phyloP scores from a whole-genome alignment of 495 filamentous ascomycete genomes.

The Niebla homalea region DNA sequence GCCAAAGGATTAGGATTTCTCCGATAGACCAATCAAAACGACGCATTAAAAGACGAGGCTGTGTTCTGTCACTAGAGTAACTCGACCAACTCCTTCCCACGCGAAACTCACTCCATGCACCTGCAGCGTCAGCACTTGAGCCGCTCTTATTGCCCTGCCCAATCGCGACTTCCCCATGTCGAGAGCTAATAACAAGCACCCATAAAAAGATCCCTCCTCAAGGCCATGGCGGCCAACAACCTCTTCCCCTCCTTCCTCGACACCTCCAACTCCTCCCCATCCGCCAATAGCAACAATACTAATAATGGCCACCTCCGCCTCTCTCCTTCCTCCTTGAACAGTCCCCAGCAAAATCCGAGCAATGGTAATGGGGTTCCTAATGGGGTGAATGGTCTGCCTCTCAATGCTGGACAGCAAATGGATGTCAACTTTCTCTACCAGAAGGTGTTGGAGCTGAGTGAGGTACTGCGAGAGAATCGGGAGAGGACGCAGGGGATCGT shows the following conservation, averaged over 20 bases:
- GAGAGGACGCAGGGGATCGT: conserved; percentile 64
- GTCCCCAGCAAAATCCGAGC: conserved; percentile 28
- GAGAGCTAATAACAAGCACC: too few species aligned
- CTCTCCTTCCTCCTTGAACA: conserved; percentile 15
- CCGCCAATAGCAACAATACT: background rate
- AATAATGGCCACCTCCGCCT: conserved; percentile 11
- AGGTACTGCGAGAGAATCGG: conserved; percentile 63
- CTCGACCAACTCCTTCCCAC: too few species aligned
- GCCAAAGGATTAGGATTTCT: too few species aligned
- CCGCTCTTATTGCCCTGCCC: too few species aligned
- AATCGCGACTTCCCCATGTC: too few species aligned
- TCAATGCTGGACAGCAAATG: conserved; percentile 72
- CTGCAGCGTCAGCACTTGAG: too few species aligned
- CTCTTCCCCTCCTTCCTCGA: conserved; percentile 19
- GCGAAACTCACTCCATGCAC: background rate
- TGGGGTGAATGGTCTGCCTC: conserved; percentile 45
- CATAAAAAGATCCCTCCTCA: too few species aligned
- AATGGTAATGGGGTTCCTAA: conserved; percentile 34
- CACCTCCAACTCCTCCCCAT: conserved; percentile 8
- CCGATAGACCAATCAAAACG: too few species aligned
- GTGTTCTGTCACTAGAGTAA: too few species aligned
- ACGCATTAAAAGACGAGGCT: too few species aligned
- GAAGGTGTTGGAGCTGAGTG: conserved; percentile 69
- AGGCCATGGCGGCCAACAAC: conserved; percentile 12
- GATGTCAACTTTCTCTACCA: conserved; percentile 76